phyloP scores from a whole-genome alignment of 2,329 filamentous ascomycete species.

The Lomentospora prolificans region DNA sequence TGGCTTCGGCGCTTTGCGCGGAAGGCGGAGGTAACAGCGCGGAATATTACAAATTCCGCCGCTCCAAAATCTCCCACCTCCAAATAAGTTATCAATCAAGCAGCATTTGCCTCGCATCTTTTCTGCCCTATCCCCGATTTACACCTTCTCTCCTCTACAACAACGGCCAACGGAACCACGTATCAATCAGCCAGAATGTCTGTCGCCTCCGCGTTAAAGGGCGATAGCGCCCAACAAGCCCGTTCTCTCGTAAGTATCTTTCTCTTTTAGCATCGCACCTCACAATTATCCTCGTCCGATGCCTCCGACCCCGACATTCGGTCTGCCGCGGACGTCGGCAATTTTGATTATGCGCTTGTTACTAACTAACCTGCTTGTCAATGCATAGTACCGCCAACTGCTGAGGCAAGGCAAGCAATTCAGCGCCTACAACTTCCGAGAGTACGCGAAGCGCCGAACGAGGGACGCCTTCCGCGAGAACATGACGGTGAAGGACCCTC shows the following conservation, averaged over 20 bases:
- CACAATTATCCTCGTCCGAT: neutral
- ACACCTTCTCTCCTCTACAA: neutral
- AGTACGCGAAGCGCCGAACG: slow-evolving; percentile 88
- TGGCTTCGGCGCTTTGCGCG: neutral
- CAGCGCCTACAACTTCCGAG: slow-evolving; percentile 92
- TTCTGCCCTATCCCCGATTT: neutral
- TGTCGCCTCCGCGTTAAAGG: slow-evolving; percentile 30
- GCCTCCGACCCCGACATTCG: neutral
- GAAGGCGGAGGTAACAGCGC: neutral
- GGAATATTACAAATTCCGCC: slow-evolving; percentile 7
- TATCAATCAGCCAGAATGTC: slow-evolving; percentile 22
- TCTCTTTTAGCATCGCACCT: neutral
- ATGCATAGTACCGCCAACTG: slow-evolving; percentile 73
- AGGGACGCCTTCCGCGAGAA: slow-evolving; percentile 84
- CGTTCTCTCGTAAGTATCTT: slow-evolving; percentile 41
- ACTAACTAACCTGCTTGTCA: neutral
- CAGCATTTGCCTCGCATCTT: neutral
- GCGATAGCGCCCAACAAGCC: slow-evolving; percentile 47
- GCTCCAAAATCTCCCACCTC: slow-evolving; percentile 3
- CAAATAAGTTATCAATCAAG: slow-evolving; percentile 1
- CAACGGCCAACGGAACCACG: neutral
- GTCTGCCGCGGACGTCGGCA: neutral
- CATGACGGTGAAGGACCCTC: slow-evolving; percentile 59
- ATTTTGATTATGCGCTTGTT: slow-evolving; percentile 8
- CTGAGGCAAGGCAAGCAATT: slow-evolving; percentile 81